Evolutionary conservation across 306 rosid species (phyloP).

Genomic region (Cicer bijugum): DNA sequence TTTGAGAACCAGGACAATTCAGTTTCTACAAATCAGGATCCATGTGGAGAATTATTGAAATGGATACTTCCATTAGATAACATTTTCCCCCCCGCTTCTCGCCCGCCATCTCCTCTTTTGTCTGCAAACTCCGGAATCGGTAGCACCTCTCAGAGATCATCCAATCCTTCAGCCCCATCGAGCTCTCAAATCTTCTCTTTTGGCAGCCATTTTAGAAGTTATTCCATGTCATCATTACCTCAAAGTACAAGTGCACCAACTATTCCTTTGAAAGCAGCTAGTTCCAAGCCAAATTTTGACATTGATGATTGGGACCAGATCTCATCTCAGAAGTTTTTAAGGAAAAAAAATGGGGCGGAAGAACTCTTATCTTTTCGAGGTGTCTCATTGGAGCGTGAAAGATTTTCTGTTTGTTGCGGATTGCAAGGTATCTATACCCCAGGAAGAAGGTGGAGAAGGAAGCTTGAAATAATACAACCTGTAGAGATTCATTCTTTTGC

Average conservation of each 20-base stretch:
- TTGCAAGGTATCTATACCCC: slow-evolving; percentile 92
- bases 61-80: slow-evolving; percentile 98
- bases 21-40: slow-evolving; percentile 60
- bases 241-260: slow-evolving; percentile 64
- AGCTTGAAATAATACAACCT: slow-evolving; percentile 92
- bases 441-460: slow-evolving; percentile 96
- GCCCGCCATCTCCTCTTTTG: slow-evolving; percentile 64
- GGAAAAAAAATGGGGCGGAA: slow-evolving; percentile 63
- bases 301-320: slow-evolving; percentile 84
- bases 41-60: slow-evolving; percentile 80
- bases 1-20: slow-evolving; percentile 56
- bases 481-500: slow-evolving; percentile 86
- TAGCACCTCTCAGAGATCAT: slow-evolving; percentile 62
- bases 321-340: slow-evolving; percentile 65
- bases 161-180: slow-evolving; percentile 59
- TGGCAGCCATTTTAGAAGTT: slow-evolving; percentile 84
- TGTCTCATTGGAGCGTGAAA: slow-evolving; percentile 87
- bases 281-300: slow-evolving; percentile 84
- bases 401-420: slow-evolving; percentile 96
- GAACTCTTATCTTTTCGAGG: slow-evolving; percentile 94
- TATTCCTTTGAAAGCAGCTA: slow-evolving; percentile 65
- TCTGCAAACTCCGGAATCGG: slow-evolving; percentile 60
- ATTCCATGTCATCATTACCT: slow-evolving; percentile 91
- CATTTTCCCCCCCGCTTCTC: slow-evolving; percentile 60
- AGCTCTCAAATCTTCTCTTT: slow-evolving; percentile 84